Conservation (phyloP, 495 filamentous ascomycete genomes). For the Hypoxylon perforatum region DNA sequence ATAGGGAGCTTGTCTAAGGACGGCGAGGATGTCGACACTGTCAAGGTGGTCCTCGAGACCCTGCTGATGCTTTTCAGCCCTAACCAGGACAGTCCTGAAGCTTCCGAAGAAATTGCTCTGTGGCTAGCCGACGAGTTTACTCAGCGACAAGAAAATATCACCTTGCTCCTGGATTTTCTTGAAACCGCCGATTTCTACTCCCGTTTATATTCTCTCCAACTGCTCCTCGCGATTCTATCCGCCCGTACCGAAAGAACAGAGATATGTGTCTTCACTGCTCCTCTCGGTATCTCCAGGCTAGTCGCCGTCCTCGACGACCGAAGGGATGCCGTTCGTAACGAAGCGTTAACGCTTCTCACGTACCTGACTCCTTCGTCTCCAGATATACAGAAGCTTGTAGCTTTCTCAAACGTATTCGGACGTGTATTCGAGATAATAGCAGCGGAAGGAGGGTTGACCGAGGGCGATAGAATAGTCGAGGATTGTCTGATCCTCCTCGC, state of each 20-base stretch:
- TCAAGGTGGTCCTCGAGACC: conserved; percentile 93
- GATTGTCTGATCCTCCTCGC: conserved; percentile 94
- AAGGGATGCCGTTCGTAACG: conserved; percentile 90
- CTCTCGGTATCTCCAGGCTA: conserved; percentile 86
- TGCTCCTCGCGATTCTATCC: conserved; percentile 86
- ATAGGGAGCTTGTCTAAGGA: conserved; percentile 88
- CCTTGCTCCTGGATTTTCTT: conserved; percentile 85
- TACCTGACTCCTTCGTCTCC: conserved; percentile 62
- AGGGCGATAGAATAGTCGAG: conserved; percentile 90
- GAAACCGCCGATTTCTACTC: conserved; percentile 92
- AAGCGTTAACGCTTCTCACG: conserved; percentile 63
- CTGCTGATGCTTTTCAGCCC: conserved; percentile 87
- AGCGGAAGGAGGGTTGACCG: conserved; percentile 80
- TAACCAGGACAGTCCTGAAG: conserved; percentile 77
- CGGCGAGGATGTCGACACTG: conserved; percentile 94
- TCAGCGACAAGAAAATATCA: conserved; percentile 98
- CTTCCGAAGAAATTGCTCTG: conserved; percentile 94
- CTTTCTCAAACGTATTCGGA: conserved; percentile 94
- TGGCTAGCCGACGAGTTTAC: conserved; percentile 99
- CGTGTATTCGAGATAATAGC: conserved; percentile 84
- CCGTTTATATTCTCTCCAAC: conserved; percentile 89
- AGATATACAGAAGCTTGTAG: conserved; percentile 91
- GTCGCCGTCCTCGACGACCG: conserved; percentile 85
- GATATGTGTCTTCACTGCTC: conserved; percentile 90
- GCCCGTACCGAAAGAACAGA: conserved; percentile 94